A percentile compares a stretch with the other conserved stretches of the same genome.
Conservation (phyloP, 163 green algal genomes). For the Volvox carteri region DNA sequence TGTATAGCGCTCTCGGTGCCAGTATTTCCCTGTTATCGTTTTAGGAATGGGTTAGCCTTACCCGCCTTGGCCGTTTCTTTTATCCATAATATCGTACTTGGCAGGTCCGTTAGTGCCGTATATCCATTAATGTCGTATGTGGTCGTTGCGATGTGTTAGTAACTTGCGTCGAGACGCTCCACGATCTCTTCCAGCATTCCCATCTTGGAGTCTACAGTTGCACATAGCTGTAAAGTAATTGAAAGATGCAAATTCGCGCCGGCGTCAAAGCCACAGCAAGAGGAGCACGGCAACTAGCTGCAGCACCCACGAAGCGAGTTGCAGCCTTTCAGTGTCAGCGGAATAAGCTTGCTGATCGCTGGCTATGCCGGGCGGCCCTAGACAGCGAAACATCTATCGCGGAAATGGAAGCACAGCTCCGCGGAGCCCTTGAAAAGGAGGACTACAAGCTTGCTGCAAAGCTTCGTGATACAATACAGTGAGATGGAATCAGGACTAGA, state of each 20-base stretch:
- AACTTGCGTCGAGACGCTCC: too few relatives aligned
- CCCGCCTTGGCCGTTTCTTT: too few relatives aligned
- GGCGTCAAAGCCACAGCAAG: not conserved
- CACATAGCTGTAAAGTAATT: too few relatives aligned
- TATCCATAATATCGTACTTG: too few relatives aligned
- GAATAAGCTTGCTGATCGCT: not conserved
- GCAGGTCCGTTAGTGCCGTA: too few relatives aligned
- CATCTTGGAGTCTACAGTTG: too few relatives aligned
- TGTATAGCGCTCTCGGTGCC: too few relatives aligned
- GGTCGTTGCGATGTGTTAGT: too few relatives aligned
- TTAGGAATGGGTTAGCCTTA: too few relatives aligned
- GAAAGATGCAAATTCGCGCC: not conserved
- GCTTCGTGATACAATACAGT: slow-evolving; percentile 85
- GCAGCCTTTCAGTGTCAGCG: not conserved
- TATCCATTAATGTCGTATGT: too few relatives aligned
- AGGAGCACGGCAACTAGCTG: not conserved
- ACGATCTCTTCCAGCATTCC: too few relatives aligned
- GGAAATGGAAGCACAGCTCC: slow-evolving; percentile 71
- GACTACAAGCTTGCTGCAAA: slow-evolving; percentile 83
- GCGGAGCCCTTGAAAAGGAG: slow-evolving; percentile 79
- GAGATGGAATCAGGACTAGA: slow-evolving; percentile 24
- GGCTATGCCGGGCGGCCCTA: not conserved
- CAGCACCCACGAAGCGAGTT: not conserved
- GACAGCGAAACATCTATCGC: slow-evolving; percentile 58
- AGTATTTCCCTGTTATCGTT: too few relatives aligned